phyloP scores from a whole-genome alignment of 495 filamentous ascomycete genomes.

The Wilcoxina mikolae region DNA sequence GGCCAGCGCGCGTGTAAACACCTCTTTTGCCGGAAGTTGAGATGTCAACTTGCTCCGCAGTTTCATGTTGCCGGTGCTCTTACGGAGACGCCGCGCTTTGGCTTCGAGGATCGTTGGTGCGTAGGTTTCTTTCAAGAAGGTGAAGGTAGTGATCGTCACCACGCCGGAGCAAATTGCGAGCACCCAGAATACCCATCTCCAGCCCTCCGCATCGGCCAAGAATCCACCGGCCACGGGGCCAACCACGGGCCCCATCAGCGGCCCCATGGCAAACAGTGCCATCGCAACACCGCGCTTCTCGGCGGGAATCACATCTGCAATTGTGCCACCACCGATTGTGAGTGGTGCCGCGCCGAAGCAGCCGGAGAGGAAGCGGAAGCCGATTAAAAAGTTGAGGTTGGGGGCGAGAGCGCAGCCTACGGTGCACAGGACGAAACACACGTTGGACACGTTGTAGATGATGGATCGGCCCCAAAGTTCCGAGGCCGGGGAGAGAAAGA shows the following conservation, averaged over 20 bases:
- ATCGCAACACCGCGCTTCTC: constrained; percentile 38
- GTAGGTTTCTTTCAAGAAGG: constrained; percentile 52
- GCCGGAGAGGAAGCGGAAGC: constrained; percentile 46
- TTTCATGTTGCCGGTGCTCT: constrained; percentile 45
- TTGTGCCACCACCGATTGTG: constrained; percentile 40
- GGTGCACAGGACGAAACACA: constrained; percentile 38
- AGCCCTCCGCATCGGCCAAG: constrained; percentile 41
- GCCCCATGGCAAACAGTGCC: constrained; percentile 38
- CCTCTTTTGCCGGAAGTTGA: constrained; percentile 18
- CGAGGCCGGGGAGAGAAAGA: constrained; percentile 35
- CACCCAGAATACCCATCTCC: constrained; percentile 54
- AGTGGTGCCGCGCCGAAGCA: constrained; percentile 37
- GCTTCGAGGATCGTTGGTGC: constrained; percentile 45
- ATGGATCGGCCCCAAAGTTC: constrained; percentile 44
- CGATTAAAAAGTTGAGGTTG: constrained; percentile 33
- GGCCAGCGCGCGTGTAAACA: constrained; percentile 29
- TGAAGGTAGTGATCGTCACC: constrained; percentile 29
- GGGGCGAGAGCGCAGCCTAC: constrained; percentile 34
- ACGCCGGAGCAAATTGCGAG: constrained; percentile 34
- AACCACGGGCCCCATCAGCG: constrained; percentile 39
- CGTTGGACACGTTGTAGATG: constrained; percentile 40
- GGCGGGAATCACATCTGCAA: constrained; percentile 38
- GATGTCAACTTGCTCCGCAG: constrained; percentile 32
- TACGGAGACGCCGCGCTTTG: constrained; percentile 41
- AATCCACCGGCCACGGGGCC: constrained; percentile 46